Base-by-base conservation (phyloP, 352 stramenopile species). In the Elongisporangium senticosum region DNA sequence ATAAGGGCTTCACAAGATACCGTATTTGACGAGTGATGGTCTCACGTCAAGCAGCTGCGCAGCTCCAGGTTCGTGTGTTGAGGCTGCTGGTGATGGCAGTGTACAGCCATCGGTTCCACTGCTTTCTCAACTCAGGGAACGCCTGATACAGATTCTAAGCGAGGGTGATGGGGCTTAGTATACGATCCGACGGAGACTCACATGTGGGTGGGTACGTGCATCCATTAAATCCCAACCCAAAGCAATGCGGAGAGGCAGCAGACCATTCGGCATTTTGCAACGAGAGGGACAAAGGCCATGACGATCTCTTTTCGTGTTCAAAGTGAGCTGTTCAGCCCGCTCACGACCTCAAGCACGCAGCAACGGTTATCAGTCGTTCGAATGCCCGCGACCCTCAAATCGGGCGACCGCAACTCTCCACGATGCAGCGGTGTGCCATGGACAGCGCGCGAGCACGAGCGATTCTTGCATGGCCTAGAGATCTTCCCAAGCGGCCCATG, bases 401-500 rank as follows among this genome's bases (percentile, higher is more conserved):
- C 33, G 15, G 33, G 33, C 13, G 33, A 43, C 33, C 33, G 33
- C 33, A 43, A 43, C 33, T 43, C 33, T 3, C 33, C 33, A 15
- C 33, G 33, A 43, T 43, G 33, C 33, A 43, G 33, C 26, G 17
- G 61, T 22, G 55, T 65, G 57, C 19, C 54, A 13, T 59, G 54
- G 54, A 55, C 54, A 19, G 28, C 50, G 55, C 21, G n/a, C 5
- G 56, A 62, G 17, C 56, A 56, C 33, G 28, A 43, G 26, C 47
- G 56, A 57, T 62, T 62, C 24, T 17, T 62, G n/a, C 24, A 62
- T 11, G 56, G 14, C 4, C n/a, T 62, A 4, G 33, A 62, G 19
- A 22, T 57, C 15, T 62, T 48, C 56, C 56, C 56, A 21, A 37
- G 17, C n/a, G 56, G 56, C 15, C 56, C 56, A 15, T 62, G 56